Base-by-base conservation (phyloP, 2,329 filamentous ascomycete genomes). In the Blastomyces parvus region DNA sequence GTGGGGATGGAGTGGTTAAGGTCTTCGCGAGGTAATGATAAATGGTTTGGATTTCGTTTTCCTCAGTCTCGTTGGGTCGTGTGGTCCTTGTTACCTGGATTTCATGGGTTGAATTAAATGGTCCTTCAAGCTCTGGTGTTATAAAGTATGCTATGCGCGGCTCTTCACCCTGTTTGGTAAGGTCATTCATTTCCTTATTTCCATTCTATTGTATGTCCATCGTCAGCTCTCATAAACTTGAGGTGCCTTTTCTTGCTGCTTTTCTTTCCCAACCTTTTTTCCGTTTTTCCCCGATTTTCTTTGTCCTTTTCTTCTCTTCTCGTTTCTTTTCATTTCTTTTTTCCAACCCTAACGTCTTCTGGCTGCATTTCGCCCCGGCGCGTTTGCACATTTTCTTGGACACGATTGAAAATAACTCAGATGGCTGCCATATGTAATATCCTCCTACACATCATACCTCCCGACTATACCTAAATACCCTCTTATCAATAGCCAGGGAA, bases 1-100 rank as follows among this genome's bases (percentile, higher is more conserved):
- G 94, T 50, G 94, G 94, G 14, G 94, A 99, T 74, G 94, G 94
- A 7, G 88, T 96, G 44, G 93, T 97, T 66, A 97, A 97, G 80
- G 92, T 97, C 63, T 97, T 88, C 74, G 75, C 76, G 33, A 71
- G 76, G 73, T 77, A 68, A 75, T 66, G 25, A 61, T 44, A 46
- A 40, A 48, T 38, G 42, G 38, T 50, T 36, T 67, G 72, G 69
- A 71, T 71, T 72, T 70, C 70, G 67, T 62, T 66, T 64, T 65
- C 7, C 36, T 61, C 63, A 61, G 62, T 25, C 19, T 65, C 65
- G 63, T 67, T 66, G 60, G 64, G 66, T 69, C 66, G 69, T 68
- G 64, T 68, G 65, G 13, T 7, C 5, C 14, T 40, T 36, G 13
- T 40, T 53, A 9, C 52, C 38, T 52, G 65, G 59, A 61, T 64